Evolutionary conservation across 768 basidiomycete genomes (phyloP), one percentile per base, ranked within the genome.

Genomic region (Leucocoprinus sp.): DNA sequence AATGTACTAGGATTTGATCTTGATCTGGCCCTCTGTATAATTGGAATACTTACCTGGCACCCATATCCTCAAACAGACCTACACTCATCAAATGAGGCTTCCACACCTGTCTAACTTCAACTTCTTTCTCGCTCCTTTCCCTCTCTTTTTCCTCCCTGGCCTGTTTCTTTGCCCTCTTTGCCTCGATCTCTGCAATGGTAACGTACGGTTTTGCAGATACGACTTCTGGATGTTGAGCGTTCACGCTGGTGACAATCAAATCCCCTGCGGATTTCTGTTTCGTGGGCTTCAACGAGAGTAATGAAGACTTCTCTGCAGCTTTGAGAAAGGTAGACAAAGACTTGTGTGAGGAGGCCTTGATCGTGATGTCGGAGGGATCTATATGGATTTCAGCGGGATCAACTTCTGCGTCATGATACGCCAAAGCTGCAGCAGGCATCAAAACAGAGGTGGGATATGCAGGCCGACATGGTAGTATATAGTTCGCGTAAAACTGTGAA

Each of bases 271-370:
- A 60, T 37, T 70, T 70, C 50, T 73, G 71, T 50, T 68, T 70
- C 2, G 67, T 67, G 17, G 82, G 72, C 57, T 95, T 96, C 18
- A 84, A 67, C 9, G 78, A 78, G 28, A 95, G 55, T 18, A 96
- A 60, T 0, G 73, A 74, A 6, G 79, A 75, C 58, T 93, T 93
- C 50, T 89, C 86, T 14, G 74, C 68, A 14, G 74, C 56, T 59
- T 86, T 92, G 55, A 96, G 70, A 66, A 95, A 93, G 1, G 82
- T 72, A 1, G 81, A 73, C 15, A 93, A 70, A 8, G 88, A 87
- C 62, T 93, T 96, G 67, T 81, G 75, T 1, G 73, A 72, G 1
- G 88, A 91, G 8, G 82, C 72, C 54, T 85, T 91, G 60, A 93
- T 83, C 53, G 76, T 86, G 48, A 85, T 73, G 33, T 71, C 70